Evolutionary conservation across 805 yeast genomes (phyloP), one percentile per base, ranked within the genome.

Genomic region (Candida silvicultrix): DNA sequence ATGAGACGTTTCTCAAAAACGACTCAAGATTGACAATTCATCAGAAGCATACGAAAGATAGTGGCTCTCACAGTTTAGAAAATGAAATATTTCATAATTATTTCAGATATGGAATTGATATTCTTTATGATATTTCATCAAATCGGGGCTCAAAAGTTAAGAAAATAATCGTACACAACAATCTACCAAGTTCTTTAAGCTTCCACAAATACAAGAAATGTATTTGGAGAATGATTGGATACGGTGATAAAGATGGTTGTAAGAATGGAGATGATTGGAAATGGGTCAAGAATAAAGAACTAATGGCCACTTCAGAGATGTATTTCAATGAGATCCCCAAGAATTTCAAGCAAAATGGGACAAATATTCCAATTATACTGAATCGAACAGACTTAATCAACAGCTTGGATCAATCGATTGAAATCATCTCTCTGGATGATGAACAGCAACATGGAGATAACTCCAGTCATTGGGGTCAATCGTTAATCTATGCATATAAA

Each of bases 171-270:
- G 35, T 78, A 10, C 85, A 80, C 55, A 70, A 70, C 49, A 83
- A 82, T 32, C 66, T 71, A 5, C 66, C 75, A 23, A 77, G 75
- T 51, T 69, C 77, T 4, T 60, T 74, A 23, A 75, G 73, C 42
- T 80, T 80, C 55, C 69, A 77, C 64, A 75, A 68, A 44, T 80
- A 82, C 70, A 73, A 73, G 51, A 67, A 68, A 48, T 70, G 81
- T 49, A 63, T 65, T 43, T 71, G 75, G 72, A 59, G 55, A 40
- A 59, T 71, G 35, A 43, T 38, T 9, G 53, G 57, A 3, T 49
- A 6, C 9, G 25, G 9, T 23, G 9, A 47, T 15, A n/a, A n/a
- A n/a, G n/a, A n/a, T n/a, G n/a, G n/a, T n/a, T n/a, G 3, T 8
- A 2, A 37, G 18, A 6, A 23, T 23, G 9, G 25, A 12, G 16